Evolutionary conservation across 257 asterid species (phyloP).

Genomic region (Avicennia marina): DNA sequence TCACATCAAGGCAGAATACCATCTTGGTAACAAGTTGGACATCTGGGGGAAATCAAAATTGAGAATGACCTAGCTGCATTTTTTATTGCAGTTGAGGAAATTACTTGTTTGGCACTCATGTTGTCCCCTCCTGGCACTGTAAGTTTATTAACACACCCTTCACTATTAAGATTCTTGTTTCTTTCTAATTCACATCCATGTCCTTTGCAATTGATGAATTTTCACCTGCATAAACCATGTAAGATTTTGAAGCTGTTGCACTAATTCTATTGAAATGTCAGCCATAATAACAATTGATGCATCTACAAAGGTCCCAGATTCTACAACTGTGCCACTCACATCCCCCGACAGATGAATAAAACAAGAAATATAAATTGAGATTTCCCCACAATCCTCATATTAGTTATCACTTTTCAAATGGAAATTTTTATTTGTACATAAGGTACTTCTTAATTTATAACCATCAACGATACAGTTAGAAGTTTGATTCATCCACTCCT

Average conservation of each 20-base stretch:
- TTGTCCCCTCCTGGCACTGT: conserved; percentile 31
- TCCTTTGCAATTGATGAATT: conserved; percentile 28
- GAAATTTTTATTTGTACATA: conserved; percentile 19
- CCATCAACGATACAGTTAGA: conserved; percentile 34
- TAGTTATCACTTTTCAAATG: conserved; percentile 27
- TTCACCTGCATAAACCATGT: conserved; percentile 34
- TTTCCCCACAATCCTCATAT: conserved; percentile 47
- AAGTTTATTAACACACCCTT: conserved; percentile 35
- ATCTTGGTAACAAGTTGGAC: conserved; percentile 93
- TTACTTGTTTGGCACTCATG: conserved; percentile 25
- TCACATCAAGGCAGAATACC: conserved; percentile 88
- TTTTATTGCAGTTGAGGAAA: conserved; percentile 33
- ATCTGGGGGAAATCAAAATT: conserved; percentile 52
- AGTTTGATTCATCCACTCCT: conserved; percentile 75
- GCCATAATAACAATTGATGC: conserved; percentile 45
- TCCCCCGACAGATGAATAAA: conserved; percentile 67
- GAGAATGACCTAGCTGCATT: conserved; percentile 38
- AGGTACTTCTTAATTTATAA: conserved; percentile 30
- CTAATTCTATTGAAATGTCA: conserved; percentile 43
- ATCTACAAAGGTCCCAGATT: conserved; percentile 76
- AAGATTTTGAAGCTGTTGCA: conserved; percentile 47
- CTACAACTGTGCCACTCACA: conserved; percentile 61
- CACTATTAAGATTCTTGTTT: conserved; percentile 26
- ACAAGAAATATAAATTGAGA: conserved; percentile 53
- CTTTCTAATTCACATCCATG: conserved; percentile 32